phyloP scores from a whole-genome alignment of 768 basidiomycete species.

The Tulasnella sp. region DNA sequence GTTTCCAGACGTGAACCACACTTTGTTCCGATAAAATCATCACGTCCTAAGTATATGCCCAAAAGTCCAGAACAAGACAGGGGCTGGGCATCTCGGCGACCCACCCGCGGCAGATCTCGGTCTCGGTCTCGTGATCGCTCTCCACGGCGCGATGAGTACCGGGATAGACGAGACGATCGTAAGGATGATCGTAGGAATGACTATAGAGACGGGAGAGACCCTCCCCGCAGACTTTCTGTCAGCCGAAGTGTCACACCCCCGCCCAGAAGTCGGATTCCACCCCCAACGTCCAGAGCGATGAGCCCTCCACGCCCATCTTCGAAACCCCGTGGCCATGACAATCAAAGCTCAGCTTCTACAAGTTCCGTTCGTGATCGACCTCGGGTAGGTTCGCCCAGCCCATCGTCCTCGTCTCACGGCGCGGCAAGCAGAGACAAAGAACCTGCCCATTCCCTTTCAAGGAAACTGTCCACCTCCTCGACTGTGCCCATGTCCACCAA shows the following conservation, averaged over 20 bases:
- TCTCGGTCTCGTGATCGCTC: not conserved
- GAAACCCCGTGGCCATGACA: not conserved
- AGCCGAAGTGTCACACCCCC: not conserved
- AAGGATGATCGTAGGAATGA: not conserved
- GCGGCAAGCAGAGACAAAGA: not conserved
- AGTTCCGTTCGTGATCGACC: no score
- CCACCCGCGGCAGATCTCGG: not conserved
- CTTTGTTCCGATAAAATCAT: not conserved
- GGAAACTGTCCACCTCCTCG: not conserved
- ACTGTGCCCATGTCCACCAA: not conserved
- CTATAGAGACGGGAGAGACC: not conserved
- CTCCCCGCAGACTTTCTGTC: not conserved
- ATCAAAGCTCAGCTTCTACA: not conserved
- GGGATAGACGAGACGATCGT: not conserved
- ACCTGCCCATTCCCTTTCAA: not conserved
- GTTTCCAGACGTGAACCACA: not conserved
- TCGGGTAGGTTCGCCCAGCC: no score
- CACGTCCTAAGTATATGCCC: not conserved
- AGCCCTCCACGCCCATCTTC: not conserved
- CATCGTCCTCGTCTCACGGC: not conserved
- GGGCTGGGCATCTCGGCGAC: not conserved
- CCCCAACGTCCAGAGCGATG: not conserved
- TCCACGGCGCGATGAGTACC: not conserved
- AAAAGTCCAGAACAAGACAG: not conserved
- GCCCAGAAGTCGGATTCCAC: not conserved